Evolutionary conservation across 768 basidiomycete species (phyloP).

Genomic region (Mycena maculata): DNA sequence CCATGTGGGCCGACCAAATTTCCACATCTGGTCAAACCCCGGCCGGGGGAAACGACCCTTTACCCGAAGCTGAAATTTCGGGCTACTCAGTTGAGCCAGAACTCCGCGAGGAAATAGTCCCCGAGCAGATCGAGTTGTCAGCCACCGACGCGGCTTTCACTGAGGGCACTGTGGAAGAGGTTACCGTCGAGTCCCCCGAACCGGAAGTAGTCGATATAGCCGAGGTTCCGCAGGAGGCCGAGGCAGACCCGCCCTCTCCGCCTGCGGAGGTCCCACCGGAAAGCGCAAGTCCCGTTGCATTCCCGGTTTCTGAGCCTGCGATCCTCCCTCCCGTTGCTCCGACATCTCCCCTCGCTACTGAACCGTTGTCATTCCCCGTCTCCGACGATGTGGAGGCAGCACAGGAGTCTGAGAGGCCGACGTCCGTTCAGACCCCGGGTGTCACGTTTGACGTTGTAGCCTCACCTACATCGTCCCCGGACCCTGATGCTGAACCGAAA

Average conservation of each 20-base stretch:
- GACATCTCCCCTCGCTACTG: conserved; percentile 33
- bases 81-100: conserved; percentile 57
- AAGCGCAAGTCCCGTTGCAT: conserved; percentile 31
- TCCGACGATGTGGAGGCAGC: conserved; percentile 41
- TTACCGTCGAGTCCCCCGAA: not conserved
- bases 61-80: conserved; percentile 43
- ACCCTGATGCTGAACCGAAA: conserved; percentile 79
- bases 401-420: conserved; percentile 43
- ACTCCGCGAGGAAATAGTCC: conserved; percentile 35
- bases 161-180: conserved; percentile 19
- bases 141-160: conserved; percentile 2
- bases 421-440: conserved; percentile 47
- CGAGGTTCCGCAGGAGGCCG: not conserved
- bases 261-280: not conserved
- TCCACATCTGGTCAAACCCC: conserved; percentile 66
- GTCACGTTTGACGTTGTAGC: conserved; percentile 77
- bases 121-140: not conserved
- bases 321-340: not conserved
- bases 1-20: conserved; percentile 91
- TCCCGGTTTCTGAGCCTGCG: conserved; percentile 30
- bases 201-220: not conserved
- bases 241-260: not conserved
- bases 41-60: conserved; percentile 45
- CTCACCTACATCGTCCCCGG: conserved; percentile 77
- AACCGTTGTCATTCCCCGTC: conserved; percentile 48